These are phyloP conservation scores for Aspergillus ruber DNA, from an alignment of 2,329 filamentous ascomycete species.

Conservation along the genomic window DNA sequence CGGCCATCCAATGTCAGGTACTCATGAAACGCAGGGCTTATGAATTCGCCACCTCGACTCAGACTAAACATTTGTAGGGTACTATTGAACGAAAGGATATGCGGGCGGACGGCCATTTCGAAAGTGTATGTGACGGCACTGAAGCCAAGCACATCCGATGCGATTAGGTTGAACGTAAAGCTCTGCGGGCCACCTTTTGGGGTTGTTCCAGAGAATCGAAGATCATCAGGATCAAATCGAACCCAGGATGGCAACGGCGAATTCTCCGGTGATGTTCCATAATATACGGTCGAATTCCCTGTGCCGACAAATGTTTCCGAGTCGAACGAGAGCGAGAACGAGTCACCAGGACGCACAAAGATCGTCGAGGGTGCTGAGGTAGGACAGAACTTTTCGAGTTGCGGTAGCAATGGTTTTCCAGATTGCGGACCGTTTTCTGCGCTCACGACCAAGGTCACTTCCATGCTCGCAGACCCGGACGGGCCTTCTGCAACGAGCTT, in stretches of 20 bases:
- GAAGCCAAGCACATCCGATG: conserved; percentile 74
- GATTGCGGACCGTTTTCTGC: conserved; percentile 31
- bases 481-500: conserved; percentile 63
- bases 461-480: conserved; percentile 57
- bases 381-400: conserved; percentile 29
- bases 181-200: conserved; percentile 65
- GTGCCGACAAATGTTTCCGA: conserved; percentile 58
- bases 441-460: conserved; percentile 66
- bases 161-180: conserved; percentile 67
- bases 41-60: conserved; percentile 47
- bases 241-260: conserved; percentile 85
- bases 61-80: conserved; percentile 53
- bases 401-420: conserved; percentile 29
- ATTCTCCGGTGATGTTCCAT: conserved; percentile 68
- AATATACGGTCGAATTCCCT: conserved; percentile 57
- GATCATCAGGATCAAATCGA: conserved; percentile 56
- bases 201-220: conserved; percentile 66
- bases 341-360: conserved; percentile 31
- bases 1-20: conserved; percentile 55
- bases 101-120: conserved; percentile 63
- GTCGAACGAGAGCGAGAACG: conserved; percentile 66
- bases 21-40: conserved; percentile 47
- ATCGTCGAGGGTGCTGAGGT: conserved; percentile 35
- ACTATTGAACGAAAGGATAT: conserved; percentile 60
- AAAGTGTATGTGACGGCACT: conserved; percentile 61